Evolutionary conservation across 1,139 yeast species (phyloP).

Genomic region (Scheffersomyces titani): DNA sequence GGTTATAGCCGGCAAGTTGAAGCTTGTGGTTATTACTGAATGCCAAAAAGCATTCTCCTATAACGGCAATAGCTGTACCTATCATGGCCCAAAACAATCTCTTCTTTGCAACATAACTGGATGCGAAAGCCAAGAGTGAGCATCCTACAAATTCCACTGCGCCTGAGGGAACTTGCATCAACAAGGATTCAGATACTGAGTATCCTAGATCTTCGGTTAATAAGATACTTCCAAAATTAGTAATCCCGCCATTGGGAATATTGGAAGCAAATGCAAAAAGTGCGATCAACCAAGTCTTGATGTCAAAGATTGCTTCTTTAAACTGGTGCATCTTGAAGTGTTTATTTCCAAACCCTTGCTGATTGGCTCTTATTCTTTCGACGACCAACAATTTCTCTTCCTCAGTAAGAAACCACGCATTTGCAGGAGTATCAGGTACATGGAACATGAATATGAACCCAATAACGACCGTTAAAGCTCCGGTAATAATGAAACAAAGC

Average conservation of each 20-base stretch:
- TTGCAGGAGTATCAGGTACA: conserved; percentile 56
- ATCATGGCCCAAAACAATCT: conserved; percentile 46
- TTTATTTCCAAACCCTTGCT: conserved; percentile 59
- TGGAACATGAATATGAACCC: conserved; percentile 45
- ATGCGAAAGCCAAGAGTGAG: conserved; percentile 18
- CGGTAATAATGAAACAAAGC: conserved; percentile 47
- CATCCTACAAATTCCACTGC: conserved; percentile 48
- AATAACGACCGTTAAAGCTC: conserved; percentile 45
- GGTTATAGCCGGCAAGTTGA: conserved; percentile 12
- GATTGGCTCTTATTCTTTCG: conserved; percentile 37
- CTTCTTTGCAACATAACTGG: conserved; percentile 8
- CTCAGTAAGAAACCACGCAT: conserved; percentile 44
- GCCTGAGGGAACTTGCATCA: conserved; percentile 36
- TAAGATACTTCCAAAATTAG: conserved; percentile 51
- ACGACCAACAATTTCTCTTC: conserved; percentile 45
- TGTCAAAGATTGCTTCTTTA: conserved; percentile 51
- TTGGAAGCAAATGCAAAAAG: conserved; percentile 39
- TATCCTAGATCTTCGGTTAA: conserved; percentile 48
- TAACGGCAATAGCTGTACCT: conserved; percentile 36
- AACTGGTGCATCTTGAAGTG: conserved; percentile 56
- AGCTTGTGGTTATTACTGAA: conserved; percentile 28
- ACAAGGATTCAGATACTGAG: conserved; percentile 34
- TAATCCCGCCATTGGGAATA: conserved; percentile 55
- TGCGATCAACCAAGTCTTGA: conserved; percentile 45
- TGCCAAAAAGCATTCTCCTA: conserved; percentile 49